Evolutionary conservation across 306 rosid genomes (phyloP).

Genomic region (Lathyrus tuberosus): DNA sequence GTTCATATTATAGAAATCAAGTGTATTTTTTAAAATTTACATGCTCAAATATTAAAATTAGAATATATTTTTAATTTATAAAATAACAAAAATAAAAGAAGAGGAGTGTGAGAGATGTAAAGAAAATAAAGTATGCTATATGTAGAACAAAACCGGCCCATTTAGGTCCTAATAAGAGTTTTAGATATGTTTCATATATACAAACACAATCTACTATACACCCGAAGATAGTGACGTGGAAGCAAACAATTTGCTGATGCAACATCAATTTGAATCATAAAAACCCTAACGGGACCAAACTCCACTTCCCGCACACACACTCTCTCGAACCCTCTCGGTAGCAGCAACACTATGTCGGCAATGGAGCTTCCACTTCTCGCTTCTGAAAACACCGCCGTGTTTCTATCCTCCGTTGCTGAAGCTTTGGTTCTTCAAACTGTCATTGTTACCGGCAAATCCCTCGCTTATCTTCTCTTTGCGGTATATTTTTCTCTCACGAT

Average conservation of each 20-base stretch:
- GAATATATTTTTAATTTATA: no score
- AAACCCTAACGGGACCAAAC: constrained; percentile 63
- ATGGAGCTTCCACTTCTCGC: constrained; percentile 51
- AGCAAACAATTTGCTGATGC: background rate
- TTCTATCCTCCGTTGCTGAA: constrained; percentile 46
- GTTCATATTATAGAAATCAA: no score
- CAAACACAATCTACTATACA: no score
- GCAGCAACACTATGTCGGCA: constrained; percentile 39
- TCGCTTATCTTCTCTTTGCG: constrained; percentile 55
- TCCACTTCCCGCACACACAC: constrained; percentile 40
- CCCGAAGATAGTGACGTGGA: constrained; percentile 26
- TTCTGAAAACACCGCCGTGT: constrained; percentile 36
- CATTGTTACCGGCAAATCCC: constrained; percentile 52
- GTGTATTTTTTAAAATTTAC: no score
- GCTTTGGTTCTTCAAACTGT: constrained; percentile 51
- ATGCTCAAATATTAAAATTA: no score
- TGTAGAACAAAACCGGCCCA: no score
- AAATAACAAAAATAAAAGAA: no score
- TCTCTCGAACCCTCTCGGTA: background rate
- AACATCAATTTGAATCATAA: constrained; percentile 27
- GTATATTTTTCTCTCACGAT: constrained; percentile 39
- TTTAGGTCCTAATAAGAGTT: no score
- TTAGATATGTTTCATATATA: no score
- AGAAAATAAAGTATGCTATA: no score
- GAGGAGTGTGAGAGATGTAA: no score